Evolutionary conservation across 306 rosid genomes (phyloP), one percentile per base, ranked within the genome.

Genomic region (Sicyos baderoa): DNA sequence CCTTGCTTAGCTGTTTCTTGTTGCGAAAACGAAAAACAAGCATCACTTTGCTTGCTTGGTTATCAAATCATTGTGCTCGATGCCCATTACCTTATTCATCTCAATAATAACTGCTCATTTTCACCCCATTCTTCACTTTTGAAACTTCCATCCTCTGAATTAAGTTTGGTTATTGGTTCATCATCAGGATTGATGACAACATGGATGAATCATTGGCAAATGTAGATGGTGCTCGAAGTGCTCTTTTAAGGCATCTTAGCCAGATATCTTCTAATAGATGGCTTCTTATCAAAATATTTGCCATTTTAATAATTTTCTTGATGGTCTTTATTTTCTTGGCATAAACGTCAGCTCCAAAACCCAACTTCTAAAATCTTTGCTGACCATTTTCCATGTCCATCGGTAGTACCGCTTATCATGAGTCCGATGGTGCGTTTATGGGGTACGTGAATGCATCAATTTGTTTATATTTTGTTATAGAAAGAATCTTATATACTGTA

Each of bases 121-220:
- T 3, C 13, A 44, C 5, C n/a, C 12, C 21, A 17, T 44, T 37
- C 44, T 37, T 37, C 55, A 65, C 11, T 44, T 45, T 65, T 5
- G 23, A 56, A 35, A 54, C n/a, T 61, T 66, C 37, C 61, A 35
- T 70, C 17, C 27, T 74, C 72, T 62, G 54, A 62, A 23, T 47
- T 21, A 68, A 57, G 18, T 37, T 75, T 72, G 74, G 19, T 53
- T 58, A 5, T 21, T 74, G 51, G 69, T 51, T 53, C 51, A 70
- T 62, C 76, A 72, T 69, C 88, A 92, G 95, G 95, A 87, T 92
- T 54, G 96, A 92, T 72, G 94, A 92, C 73, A 89, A 84, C 84
- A 89, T 92, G 98, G 95, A 89, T 8, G 93, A 92, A 73, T 87
- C 98, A 75, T 66, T 88, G 82, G 83, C 89, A 74, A 92, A 88